phyloP scores from a whole-genome alignment of 2,329 filamentous ascomycete species.

The Aspergillus ochraceoroseus region DNA sequence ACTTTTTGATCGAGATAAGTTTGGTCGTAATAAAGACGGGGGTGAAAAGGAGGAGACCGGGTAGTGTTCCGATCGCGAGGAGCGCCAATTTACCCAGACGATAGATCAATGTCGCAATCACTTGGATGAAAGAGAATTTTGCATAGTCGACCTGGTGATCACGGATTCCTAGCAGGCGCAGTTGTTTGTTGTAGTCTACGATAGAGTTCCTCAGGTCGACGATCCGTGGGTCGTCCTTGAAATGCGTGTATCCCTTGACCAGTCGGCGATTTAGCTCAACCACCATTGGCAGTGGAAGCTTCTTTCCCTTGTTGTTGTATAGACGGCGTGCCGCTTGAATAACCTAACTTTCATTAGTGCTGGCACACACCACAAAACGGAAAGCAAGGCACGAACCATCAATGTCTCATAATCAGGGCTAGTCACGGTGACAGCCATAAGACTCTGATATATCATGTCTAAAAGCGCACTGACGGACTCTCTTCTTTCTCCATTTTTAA shows the following conservation, averaged over 20 bases:
- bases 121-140: constrained; percentile 70
- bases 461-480: constrained; percentile 82
- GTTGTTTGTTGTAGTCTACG: constrained; percentile 77
- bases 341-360: constrained; percentile 49
- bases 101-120: constrained; percentile 72
- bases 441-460: constrained; percentile 77
- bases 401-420: constrained; percentile 92
- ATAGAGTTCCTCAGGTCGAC: constrained; percentile 69
- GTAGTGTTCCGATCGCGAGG: constrained; percentile 74
- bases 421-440: constrained; percentile 85
- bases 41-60: constrained; percentile 79
- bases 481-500: constrained; percentile 74
- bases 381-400: constrained; percentile 54
- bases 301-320: constrained; percentile 92
- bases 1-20: constrained; percentile 74
- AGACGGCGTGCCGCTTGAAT: constrained; percentile 90
- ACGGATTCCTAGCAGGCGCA: constrained; percentile 78
- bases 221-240: constrained; percentile 85
- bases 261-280: constrained; percentile 91
- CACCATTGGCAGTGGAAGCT: constrained; percentile 83
- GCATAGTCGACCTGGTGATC: constrained; percentile 95
- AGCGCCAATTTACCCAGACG: constrained; percentile 71
- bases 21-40: constrained; percentile 84
- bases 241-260: constrained; percentile 84
- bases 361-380: neutral